phyloP scores from a whole-genome alignment of 176 grass and related monocot genomes.

The Guadua angustifolia region DNA sequence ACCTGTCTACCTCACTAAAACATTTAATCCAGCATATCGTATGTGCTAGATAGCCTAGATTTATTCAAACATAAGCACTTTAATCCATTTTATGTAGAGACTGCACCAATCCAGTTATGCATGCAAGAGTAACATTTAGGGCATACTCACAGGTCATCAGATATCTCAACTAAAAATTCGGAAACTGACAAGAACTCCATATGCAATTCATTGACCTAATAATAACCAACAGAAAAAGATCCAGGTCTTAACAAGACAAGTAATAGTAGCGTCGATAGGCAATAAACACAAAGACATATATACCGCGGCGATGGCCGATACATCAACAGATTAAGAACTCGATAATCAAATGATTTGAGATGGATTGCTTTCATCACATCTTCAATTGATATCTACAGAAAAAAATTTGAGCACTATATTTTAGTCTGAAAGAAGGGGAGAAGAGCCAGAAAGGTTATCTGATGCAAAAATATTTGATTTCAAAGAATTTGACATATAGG shows the following conservation, averaged over 20 bases:
- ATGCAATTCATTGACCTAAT: constrained; percentile 86
- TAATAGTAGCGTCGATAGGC: neutral
- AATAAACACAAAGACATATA: neutral
- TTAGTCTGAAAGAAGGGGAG: constrained; percentile 4
- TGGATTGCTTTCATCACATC: constrained; percentile 81
- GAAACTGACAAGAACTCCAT: constrained; percentile 97
- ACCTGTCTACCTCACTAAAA: constrained; percentile 8
- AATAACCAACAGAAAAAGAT: constrained; percentile 30
- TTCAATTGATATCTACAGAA: constrained; percentile 73
- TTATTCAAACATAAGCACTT: constrained; percentile 5
- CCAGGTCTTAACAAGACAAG: constrained; percentile 14
- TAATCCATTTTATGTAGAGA: neutral
- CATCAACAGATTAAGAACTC: constrained; percentile 86
- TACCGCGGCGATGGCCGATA: constrained; percentile 89
- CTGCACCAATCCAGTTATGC: neutral
- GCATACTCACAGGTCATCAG: constrained; percentile 92
- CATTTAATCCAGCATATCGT: constrained; percentile 17
- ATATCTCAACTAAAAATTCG: constrained; percentile 94
- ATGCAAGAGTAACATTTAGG: constrained; percentile 34
- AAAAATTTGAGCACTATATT: constrained; percentile 37
- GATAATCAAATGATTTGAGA: constrained; percentile 98
- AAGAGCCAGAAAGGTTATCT: neutral
- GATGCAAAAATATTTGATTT: constrained; percentile 8
- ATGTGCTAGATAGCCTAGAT: neutral
- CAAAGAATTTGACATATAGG: neutral